phyloP scores from a whole-genome alignment of 2,329 filamentous ascomycete genomes.

The Lecanicillium sp. region DNA sequence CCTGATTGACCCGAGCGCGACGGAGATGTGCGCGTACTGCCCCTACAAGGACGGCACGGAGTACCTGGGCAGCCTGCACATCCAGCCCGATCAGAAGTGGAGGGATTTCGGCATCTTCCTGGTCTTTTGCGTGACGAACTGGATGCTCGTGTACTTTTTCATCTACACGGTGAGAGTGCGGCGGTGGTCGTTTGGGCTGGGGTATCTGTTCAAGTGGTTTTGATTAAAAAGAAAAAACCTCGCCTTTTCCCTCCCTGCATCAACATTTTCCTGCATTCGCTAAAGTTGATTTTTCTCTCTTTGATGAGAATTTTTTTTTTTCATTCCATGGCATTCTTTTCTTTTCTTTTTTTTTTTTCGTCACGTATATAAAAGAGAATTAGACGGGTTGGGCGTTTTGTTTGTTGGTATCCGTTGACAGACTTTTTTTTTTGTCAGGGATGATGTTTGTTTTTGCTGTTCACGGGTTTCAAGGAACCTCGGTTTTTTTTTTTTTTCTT shows the following conservation, averaged over 20 bases:
- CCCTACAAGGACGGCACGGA: slow-evolving; percentile 51
- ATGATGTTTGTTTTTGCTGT: too few relatives aligned
- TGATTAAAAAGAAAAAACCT: neutral
- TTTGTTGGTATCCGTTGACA: too few relatives aligned
- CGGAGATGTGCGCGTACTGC: slow-evolving; percentile 61
- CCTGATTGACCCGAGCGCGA: slow-evolving; percentile 55
- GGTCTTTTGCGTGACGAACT: slow-evolving; percentile 65
- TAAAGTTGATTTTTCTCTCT: neutral
- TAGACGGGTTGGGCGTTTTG: too few relatives aligned
- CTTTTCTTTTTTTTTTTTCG: too few relatives aligned
- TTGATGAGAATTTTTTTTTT: neutral
- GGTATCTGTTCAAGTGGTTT: slow-evolving; percentile 14
- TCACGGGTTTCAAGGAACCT: too few relatives aligned
- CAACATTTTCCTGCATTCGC: neutral
- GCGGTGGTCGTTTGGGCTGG: slow-evolving; percentile 11
- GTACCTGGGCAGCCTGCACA: slow-evolving; percentile 55
- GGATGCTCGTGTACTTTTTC: slow-evolving; percentile 68
- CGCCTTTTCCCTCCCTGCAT: neutral
- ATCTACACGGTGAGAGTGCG: slow-evolving; percentile 47
- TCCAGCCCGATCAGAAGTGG: slow-evolving; percentile 58
- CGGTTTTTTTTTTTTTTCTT: too few relatives aligned
- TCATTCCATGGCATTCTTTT: neutral
- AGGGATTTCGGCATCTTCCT: slow-evolving; percentile 64
- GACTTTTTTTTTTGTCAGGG: too few relatives aligned
- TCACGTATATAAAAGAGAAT: too few relatives aligned